A percentile compares a stretch with the other conserved stretches of the same genome.
phyloP scores from a whole-genome alignment of 441 rosid species.

The Biscutella laevigata region DNA sequence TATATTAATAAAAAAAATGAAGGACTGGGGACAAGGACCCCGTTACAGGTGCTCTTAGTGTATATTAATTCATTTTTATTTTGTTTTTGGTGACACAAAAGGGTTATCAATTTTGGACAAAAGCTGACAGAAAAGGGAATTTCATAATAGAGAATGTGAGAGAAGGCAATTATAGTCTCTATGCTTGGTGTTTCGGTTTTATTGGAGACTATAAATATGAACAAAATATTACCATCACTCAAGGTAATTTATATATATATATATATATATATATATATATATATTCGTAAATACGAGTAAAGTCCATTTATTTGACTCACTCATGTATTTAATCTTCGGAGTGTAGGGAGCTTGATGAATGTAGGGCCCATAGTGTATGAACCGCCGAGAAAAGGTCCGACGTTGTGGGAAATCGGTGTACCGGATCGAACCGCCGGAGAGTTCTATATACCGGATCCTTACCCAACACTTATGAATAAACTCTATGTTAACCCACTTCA shows the following conservation, averaged over 20 bases:
- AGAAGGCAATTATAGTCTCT: constrained; percentile 45
- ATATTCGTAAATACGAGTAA: neutral
- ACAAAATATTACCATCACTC: constrained; percentile 22
- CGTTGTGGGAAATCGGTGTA: constrained; percentile 64
- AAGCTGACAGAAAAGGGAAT: too few species aligned
- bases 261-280: neutral
- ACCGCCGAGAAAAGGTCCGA: constrained; percentile 58
- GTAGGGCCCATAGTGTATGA: constrained; percentile 38
- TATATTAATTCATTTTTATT: too few species aligned
- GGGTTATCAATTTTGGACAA: too few species aligned
- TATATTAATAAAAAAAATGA: too few species aligned
- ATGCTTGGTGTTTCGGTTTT: constrained; percentile 54
- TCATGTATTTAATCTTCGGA: neutral
- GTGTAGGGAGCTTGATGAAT: constrained; percentile 26
- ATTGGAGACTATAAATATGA: constrained; percentile 45
- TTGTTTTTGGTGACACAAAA: too few species aligned
- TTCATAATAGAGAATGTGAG: constrained; percentile 51
- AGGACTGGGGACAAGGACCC: too few species aligned
- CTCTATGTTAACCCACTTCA: constrained; percentile 25
- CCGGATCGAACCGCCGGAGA: constrained; percentile 62
- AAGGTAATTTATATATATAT: constrained; percentile 31
- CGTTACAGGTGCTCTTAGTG: too few species aligned
- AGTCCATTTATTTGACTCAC: neutral
- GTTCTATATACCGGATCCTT: constrained; percentile 51
- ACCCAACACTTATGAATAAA: constrained; percentile 34